phyloP scores from a whole-genome alignment of 805 yeast genomes.

The Scheffersomyces stipitis region DNA sequence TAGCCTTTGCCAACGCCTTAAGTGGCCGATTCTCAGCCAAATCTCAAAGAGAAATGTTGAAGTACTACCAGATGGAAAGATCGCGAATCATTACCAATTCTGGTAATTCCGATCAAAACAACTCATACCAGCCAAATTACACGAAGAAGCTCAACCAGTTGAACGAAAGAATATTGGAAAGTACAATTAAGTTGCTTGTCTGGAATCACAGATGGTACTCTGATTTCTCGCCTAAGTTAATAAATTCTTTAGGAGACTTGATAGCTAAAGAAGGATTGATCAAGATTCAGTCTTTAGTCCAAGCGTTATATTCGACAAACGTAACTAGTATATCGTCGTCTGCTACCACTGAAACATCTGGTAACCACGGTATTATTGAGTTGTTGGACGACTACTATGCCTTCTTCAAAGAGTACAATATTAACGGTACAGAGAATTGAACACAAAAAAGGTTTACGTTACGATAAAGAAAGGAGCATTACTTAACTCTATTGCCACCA shows the following conservation, averaged over 20 bases:
- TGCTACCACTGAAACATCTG: constrained; percentile 16
- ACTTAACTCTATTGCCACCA: too few species aligned
- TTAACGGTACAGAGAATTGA: constrained; percentile 44
- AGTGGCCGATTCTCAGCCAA: constrained; percentile 75
- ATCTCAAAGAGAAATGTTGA: constrained; percentile 72
- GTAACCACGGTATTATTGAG: constrained; percentile 55
- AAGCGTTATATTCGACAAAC: constrained; percentile 56
- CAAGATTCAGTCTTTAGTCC: constrained; percentile 70
- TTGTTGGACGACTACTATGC: constrained; percentile 53
- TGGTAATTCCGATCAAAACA: constrained; percentile 8
- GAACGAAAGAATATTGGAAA: constrained; percentile 62
- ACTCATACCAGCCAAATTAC: constrained; percentile 27
- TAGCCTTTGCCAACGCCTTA: constrained; percentile 76
- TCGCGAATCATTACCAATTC: constrained; percentile 32
- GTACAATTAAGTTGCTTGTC: constrained; percentile 77
- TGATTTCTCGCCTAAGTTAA: constrained; percentile 75
- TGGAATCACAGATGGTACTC: constrained; percentile 99
- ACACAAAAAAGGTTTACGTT: neutral
- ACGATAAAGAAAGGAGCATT: neutral
- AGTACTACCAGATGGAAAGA: constrained; percentile 57
- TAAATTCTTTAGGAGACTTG: constrained; percentile 56
- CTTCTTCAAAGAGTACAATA: constrained; percentile 45
- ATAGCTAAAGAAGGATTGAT: constrained; percentile 77
- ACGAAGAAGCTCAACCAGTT: constrained; percentile 41
- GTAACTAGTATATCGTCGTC: constrained; percentile 10